Percentiles rank a stretch among this genome's conserved stretches.
Conservation (phyloP, 177 flowering plant species). For the Vitis hybrid region DNA sequence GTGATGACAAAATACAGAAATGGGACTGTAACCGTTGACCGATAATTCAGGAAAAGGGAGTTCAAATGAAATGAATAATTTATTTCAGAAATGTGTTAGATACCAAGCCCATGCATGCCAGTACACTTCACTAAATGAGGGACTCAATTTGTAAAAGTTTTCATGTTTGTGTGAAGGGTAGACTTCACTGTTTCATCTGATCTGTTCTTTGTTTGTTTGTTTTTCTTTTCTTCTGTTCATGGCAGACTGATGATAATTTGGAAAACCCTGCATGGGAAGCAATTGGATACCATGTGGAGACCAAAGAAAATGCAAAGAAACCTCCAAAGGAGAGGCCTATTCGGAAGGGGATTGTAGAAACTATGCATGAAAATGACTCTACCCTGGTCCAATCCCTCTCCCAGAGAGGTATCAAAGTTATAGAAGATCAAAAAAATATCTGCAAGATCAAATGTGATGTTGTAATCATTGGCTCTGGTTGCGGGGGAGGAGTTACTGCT, state of each 20-base stretch:
- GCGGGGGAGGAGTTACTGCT: constrained; percentile 80
- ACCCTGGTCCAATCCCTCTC: constrained; percentile 41
- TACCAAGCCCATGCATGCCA: too few species aligned
- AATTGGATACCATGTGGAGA: constrained; percentile 52
- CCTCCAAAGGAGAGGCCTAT: constrained; percentile 43
- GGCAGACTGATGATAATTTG: constrained; percentile 52
- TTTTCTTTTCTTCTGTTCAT: not conserved
- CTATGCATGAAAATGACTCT: constrained; percentile 35
- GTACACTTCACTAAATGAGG: too few species aligned
- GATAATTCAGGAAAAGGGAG: too few species aligned
- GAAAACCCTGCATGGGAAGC: constrained; percentile 63
- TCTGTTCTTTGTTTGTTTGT: not conserved
- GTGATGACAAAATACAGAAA: too few species aligned
- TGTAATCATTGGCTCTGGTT: constrained; percentile 66
- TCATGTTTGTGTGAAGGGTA: constrained; percentile 1
- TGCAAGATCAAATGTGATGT: constrained; percentile 62
- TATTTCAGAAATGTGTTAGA: too few species aligned
- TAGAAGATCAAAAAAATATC: constrained; percentile 25
- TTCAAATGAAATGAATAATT: too few species aligned
- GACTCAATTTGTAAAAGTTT: not conserved
- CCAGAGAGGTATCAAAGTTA: constrained; percentile 46
- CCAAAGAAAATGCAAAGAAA: constrained; percentile 11
- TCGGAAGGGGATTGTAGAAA: constrained; percentile 54
- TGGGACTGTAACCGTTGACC: too few species aligned
- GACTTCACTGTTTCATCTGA: not conserved